phyloP scores from a whole-genome alignment of 2,329 filamentous ascomycete genomes.

The Pseudogymnoascus sp. region DNA sequence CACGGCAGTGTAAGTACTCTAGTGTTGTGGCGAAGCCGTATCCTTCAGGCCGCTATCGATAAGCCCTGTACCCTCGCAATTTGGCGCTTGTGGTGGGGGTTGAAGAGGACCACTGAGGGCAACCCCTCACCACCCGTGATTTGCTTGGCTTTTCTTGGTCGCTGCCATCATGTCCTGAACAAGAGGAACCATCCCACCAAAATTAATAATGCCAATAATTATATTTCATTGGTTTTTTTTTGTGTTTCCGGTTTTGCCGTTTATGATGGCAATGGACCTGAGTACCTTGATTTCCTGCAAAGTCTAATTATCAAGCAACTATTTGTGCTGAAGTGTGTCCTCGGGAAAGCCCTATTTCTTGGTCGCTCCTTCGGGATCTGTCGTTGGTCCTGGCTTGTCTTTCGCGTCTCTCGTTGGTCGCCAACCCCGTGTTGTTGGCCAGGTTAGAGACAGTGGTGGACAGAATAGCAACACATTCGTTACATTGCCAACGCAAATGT shows the following conservation, averaged over 20 bases:
- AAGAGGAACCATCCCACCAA: not conserved
- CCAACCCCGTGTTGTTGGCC: not conserved
- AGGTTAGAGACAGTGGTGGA: not conserved
- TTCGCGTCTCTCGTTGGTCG: not conserved
- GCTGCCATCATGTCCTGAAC: not conserved
- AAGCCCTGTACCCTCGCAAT: not conserved
- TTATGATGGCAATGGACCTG: not conserved
- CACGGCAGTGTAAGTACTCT: not conserved
- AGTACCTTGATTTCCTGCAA: not conserved
- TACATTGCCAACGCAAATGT: conserved; percentile 1
- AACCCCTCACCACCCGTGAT: conserved; percentile 2
- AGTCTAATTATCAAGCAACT: not conserved
- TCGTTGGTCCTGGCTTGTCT: not conserved
- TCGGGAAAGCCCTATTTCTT: conserved; percentile 3
- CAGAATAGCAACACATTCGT: conserved; percentile 3
- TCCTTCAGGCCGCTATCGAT: conserved; percentile 3
- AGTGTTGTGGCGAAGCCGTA: not conserved
- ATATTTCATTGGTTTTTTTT: not conserved
- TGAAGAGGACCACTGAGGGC: not conserved
- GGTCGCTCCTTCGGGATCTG: not conserved
- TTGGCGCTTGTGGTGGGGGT: conserved; percentile 6
- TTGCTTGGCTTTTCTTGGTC: conserved; percentile 4
- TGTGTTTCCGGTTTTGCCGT: not conserved
- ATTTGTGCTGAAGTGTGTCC: not conserved
- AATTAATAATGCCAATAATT: conserved; percentile 9